A percentile compares a stretch with the other conserved stretches of the same genome.
phyloP scores from a whole-genome alignment of 1,284 basidiomycete genomes.

The Tylopilus orsonianus region DNA sequence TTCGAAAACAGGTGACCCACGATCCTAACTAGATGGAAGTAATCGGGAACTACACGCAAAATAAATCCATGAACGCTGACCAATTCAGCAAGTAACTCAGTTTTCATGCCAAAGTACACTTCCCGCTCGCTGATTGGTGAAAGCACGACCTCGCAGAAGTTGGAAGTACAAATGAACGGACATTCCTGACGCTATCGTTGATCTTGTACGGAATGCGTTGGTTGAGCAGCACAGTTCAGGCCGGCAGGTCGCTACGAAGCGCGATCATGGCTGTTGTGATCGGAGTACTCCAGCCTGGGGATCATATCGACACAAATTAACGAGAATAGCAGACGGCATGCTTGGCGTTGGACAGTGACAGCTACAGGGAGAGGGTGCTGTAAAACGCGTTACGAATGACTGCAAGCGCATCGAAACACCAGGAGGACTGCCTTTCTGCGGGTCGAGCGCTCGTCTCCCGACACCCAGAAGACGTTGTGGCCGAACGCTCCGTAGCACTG shows the following conservation, averaged over 20 bases:
- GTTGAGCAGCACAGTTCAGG: neutral
- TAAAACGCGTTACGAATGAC: constrained; percentile 60
- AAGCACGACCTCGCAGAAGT: constrained; percentile 60
- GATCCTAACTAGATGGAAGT: constrained; percentile 42
- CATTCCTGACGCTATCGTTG: constrained; percentile 39
- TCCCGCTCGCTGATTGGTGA: constrained; percentile 52
- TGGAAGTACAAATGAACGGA: constrained; percentile 51
- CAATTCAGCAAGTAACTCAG: constrained; percentile 68
- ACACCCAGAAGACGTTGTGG: constrained; percentile 13
- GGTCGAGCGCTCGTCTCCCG: constrained; percentile 2
- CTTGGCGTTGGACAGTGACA: constrained; percentile 40
- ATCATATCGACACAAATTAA: too few species aligned
- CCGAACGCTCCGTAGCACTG: constrained; percentile 11
- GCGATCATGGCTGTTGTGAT: too few species aligned
- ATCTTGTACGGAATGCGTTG: constrained; percentile 37
- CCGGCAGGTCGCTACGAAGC: too few species aligned
- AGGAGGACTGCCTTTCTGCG: constrained; percentile 38
- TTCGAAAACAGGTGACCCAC: constrained; percentile 86
- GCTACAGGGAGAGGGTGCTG: constrained; percentile 52
- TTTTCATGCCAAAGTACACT: constrained; percentile 82
- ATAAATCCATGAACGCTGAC: constrained; percentile 37
- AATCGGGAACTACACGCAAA: neutral
- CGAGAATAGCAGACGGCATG: constrained; percentile 53
- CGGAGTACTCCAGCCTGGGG: too few species aligned
- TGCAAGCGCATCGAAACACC: constrained; percentile 48